Evolutionary conservation across 352 stramenopile genomes (phyloP), one percentile per base, ranked within the genome.

Genomic region (Phytopythium oedochilum): DNA sequence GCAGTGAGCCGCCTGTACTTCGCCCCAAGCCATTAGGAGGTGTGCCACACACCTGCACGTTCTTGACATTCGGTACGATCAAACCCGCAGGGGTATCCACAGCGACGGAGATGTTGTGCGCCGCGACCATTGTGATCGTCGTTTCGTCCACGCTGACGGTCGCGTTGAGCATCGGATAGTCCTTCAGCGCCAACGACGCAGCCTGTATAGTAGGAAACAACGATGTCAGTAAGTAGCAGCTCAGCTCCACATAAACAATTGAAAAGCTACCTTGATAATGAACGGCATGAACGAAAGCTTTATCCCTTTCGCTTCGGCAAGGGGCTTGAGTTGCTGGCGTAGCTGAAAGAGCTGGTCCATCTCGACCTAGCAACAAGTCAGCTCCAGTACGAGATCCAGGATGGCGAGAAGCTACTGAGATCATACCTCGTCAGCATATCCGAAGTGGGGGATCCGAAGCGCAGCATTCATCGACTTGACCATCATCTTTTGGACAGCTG

Each of bases 51-150:
- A 86, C 78, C 66, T 98, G 79, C 22, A 97, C 92, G 60, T 94
- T 80, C 61, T 97, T 97, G 52, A 99, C 83, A 51, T 98, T 97
- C 17, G 97, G 96, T 36, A 99, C 97, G 40, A 99, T 86, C 43
- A 99, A 70, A 18, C 97, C 97, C 34, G 82, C 80, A 0, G 92
- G 88, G 0, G 96, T 99, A 71, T 99, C 97, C 88, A 99, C 98
- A 25, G 97, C 97, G 40, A 99, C 83, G 29, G 96, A 98, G 63
- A 99, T 98, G 71, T 99, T 98, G 78, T 99, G 97, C 31, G 88
- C 68, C 3, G 75, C 78, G 36, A 98, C 68, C 49, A 98, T 79
- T 7, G 78, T 96, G 39, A 99, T 64, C 36, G 83, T 77, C 28
- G 80, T 91, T 46, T 89, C 71, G 36, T 94, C 88, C 15, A 83